Percentiles rank a stretch among this genome's conserved stretches.
These are phyloP conservation scores for Syzygium aromaticum DNA, from an alignment of 345 rosid genomes.

Conservation along the genomic window DNA sequence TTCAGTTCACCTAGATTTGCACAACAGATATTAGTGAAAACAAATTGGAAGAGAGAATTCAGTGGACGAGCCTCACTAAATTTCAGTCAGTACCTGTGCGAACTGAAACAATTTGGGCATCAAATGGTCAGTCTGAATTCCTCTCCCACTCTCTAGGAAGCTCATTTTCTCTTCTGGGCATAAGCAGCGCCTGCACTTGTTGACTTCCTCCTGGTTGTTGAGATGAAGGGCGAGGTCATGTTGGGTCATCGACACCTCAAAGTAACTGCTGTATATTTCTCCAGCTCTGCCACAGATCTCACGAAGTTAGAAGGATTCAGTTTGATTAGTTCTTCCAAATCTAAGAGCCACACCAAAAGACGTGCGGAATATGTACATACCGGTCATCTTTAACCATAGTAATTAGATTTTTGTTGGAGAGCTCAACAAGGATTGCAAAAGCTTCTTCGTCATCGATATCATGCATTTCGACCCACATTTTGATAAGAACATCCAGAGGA, in stretches of 20 bases:
- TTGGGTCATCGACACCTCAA: slow-evolving; percentile 65
- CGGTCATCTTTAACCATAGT: slow-evolving; percentile 74
- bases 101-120: slow-evolving; percentile 74
- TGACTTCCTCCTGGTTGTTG: slow-evolving; percentile 31
- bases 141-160: slow-evolving; percentile 87
- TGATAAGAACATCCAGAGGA: slow-evolving; percentile 76
- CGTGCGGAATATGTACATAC: slow-evolving; percentile 14
- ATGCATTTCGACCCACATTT: slow-evolving; percentile 78
- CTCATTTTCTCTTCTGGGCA: slow-evolving; percentile 56
- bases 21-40: not conserved
- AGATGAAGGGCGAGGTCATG: slow-evolving; percentile 84
- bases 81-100: slow-evolving; percentile 44
- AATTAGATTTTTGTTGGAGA: slow-evolving; percentile 69
- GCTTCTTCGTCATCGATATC: slow-evolving; percentile 53
- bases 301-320: not conserved
- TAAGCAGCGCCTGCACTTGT: slow-evolving; percentile 44
- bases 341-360: not conserved
- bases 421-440: slow-evolving; percentile 60
- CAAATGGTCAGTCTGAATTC: slow-evolving; percentile 42
- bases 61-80: not conserved
- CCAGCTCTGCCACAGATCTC: slow-evolving; percentile 45
- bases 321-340: not conserved
- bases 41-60: not conserved
- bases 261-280: slow-evolving; percentile 52
- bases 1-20: slow-evolving; percentile 51